Evolutionary conservation across 345 rosid genomes (phyloP).

Genomic region (Lenwebbia sp.): DNA sequence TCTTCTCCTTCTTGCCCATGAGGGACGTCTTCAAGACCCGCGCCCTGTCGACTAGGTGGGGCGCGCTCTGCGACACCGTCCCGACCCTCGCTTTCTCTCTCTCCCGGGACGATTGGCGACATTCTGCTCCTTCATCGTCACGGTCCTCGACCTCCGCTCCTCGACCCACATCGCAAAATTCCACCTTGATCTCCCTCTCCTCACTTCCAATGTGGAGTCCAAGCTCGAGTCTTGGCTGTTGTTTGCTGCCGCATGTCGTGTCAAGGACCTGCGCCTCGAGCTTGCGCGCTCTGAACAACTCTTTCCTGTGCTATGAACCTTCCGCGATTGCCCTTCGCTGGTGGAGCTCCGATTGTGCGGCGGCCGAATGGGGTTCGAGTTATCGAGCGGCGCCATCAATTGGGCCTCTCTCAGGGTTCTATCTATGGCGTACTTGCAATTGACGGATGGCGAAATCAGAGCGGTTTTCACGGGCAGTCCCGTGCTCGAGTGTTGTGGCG

Average conservation of each 20-base stretch:
- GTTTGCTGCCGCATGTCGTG: neutral
- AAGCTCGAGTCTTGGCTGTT: neutral
- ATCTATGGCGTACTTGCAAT: neutral
- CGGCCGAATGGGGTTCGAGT: neutral
- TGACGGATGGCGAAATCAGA: neutral
- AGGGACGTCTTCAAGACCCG: neutral
- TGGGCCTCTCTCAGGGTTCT: neutral
- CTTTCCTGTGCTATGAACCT: neutral
- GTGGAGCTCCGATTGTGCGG: neutral
- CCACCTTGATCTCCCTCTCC: neutral
- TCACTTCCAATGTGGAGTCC: neutral
- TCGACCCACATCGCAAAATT: neutral
- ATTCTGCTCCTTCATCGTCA: neutral
- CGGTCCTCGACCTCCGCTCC: neutral
- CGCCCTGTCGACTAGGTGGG: neutral
- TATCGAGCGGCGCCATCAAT: neutral
- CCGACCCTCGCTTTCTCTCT: neutral
- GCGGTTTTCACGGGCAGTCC: neutral
- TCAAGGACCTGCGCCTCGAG: neutral
- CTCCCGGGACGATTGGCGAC: too few relatives aligned
- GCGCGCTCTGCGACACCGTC: neutral
- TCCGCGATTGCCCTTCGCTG: neutral
- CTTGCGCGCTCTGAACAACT: neutral
- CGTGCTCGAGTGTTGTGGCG: neutral
- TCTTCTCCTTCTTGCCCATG: neutral